Evolutionary conservation across 441 rosid genomes (phyloP).

Genomic region (Bruguiera hainesii): DNA sequence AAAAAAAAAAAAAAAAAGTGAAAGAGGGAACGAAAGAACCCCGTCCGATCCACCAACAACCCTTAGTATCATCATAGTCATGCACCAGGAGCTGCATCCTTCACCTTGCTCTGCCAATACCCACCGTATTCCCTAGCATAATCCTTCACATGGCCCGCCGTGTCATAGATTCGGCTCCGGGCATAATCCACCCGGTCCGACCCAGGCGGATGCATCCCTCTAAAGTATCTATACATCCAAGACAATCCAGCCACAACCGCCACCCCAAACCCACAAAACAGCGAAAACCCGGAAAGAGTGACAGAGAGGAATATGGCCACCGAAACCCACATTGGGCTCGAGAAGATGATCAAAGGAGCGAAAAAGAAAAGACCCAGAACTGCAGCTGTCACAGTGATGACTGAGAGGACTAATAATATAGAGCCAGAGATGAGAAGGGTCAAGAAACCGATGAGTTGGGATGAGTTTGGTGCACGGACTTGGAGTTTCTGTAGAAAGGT

Average conservation of each 20-base stretch:
- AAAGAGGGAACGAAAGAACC: conserved; percentile 1
- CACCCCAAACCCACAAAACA: conserved; percentile 46
- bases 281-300: conserved; percentile 38
- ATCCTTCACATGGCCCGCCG: conserved; percentile 76
- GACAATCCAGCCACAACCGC: conserved; percentile 36
- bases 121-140: conserved; percentile 78
- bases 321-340: conserved; percentile 80
- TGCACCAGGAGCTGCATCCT: conserved; percentile 91
- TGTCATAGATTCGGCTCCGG: conserved; percentile 59
- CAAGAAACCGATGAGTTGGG: conserved; percentile 54
- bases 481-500: conserved; percentile 48
- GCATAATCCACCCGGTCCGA: conserved; percentile 67
- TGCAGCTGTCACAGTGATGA: conserved; percentile 44
- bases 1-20: neutral
- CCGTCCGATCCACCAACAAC: neutral
- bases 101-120: conserved; percentile 60
- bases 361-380: conserved; percentile 49
- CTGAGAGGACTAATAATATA: conserved; percentile 64
- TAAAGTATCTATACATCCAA: conserved; percentile 65
- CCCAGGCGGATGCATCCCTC: conserved; percentile 70
- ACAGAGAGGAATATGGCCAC: conserved; percentile 30
- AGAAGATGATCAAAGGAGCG: conserved; percentile 56
- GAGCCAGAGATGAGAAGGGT: conserved; percentile 54
- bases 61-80: conserved; percentile 22
- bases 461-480: conserved; percentile 43